Evolutionary conservation across 2,329 filamentous ascomycete species (phyloP), one percentile per base, ranked within the genome.

Genomic region (Cercospora brassicicola): DNA sequence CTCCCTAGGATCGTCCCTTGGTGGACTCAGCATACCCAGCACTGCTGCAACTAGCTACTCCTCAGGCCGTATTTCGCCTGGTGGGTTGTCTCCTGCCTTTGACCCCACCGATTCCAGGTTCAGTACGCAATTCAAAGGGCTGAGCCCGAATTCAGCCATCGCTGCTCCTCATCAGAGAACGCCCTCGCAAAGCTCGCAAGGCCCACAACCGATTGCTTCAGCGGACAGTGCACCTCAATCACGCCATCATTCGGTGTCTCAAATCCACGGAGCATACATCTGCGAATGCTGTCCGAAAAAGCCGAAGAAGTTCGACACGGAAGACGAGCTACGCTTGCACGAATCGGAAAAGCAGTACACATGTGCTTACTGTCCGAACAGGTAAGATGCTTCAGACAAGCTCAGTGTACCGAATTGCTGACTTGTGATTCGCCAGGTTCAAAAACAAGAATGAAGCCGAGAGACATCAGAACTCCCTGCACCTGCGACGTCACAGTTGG

Each of bases 381-480:
- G 94, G 42, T 68, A 45, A 62, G 62, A 18, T 18, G 7, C 3
- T 45, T 2, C 48, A 26, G 11, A 56, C 18, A 64, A 23, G 20
- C 26, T 33, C 26, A n/a, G 4, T 42, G 30, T 18, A 42, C 20
- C 33, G 15, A 20, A 30, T 56, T 23, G 51, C 62, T 64, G 62
- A 64, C 62, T 39, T 42, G 51, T 42, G n/a, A 26, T 45, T 30
- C n/a, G 33, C 33, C 28, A 68, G 66, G 10, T 98, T 98, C 84
- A 98, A 98, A 82, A 98, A 98, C 82, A 98, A 98, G 82, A 98
- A 98, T 76, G 95, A 98, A 82, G 94, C 94, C 2, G 94, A 98
- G 80, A 89, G 95, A 33, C 94, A 98, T 78, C 94, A 97, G 77
- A 98, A 97, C 76, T 97, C 94, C 13, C 87, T 98, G 10, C 94